Base-by-base conservation (phyloP, 1,139 yeast species). In the Candida buenavistaensis region DNA sequence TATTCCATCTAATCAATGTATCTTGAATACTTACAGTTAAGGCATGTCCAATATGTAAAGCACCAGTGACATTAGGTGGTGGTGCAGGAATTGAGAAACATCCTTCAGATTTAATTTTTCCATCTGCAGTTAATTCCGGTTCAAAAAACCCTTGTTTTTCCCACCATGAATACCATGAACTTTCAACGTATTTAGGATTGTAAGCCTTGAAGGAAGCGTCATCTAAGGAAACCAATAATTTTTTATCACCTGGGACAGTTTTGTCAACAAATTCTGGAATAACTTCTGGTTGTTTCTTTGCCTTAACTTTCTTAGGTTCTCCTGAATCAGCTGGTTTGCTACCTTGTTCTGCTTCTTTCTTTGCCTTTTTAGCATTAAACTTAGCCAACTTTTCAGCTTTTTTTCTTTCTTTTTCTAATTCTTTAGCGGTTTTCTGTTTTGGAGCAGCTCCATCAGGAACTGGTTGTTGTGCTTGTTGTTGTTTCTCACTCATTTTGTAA, bases 81-180 rank as follows among this genome's bases (percentile, higher is more conserved):
- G 98, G 98, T 15, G 96, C 95, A 26, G 98, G 97, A 52, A 92
- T 87, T 45, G 86, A 76, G 64, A 92, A 92, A 16, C 72, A 59
- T 47, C 97, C 97, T 57, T 81, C 90, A 27, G 92, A 83, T 59
- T 83, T 84, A 47, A 78, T 55, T 36, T 82, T 67, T 32, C 97
- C 97, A 49, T 81, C 80, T 38, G 67, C 75, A 31, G 82, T 75
- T 49, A 84, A 80, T 59, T 86, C 88, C 12, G 99, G 98, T 64
- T 84, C 82, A 54, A 92, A 92, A 52, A 78, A 81, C 14, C 94
- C 95, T 60, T 86, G 75, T 54, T 84, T 74, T 46, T 79, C 83
- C 99, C 99, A 92, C 98, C 98, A 92, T 20, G 78, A 80, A 64
- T 92, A 90, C 99, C 99, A 92, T 12, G 97, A 88, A 39, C 95